phyloP scores from a whole-genome alignment of 345 rosid genomes.

The Raphanus raphanistrum region DNA sequence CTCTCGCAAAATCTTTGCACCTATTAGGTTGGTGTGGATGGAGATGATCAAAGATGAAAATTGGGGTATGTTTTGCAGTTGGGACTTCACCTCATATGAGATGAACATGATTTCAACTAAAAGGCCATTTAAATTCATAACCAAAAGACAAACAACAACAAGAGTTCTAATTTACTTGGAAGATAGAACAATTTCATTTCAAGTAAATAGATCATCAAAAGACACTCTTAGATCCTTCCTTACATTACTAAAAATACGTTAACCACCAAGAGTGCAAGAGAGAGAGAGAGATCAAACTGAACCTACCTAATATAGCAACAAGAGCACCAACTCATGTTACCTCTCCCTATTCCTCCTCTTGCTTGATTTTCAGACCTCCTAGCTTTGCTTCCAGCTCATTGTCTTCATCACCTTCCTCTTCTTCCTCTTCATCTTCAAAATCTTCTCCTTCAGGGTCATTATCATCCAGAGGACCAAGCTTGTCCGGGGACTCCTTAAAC shows the following conservation, averaged over 20 bases:
- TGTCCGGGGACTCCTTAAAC: slow-evolving; percentile 50
- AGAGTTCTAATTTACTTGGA: neutral
- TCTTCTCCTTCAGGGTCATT: slow-evolving; percentile 84
- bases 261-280: slow-evolving; percentile 8
- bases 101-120: slow-evolving; percentile 24
- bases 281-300: slow-evolving; percentile 17
- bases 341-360: slow-evolving; percentile 41
- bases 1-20: no score
- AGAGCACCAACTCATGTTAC: neutral
- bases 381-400: slow-evolving; percentile 72
- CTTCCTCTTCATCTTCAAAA: slow-evolving; percentile 61
- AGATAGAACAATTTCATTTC: neutral
- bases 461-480: slow-evolving; percentile 74
- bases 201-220: slow-evolving; percentile 4
- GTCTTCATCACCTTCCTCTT: slow-evolving; percentile 58
- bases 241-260: slow-evolving; percentile 17
- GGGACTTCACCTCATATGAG: neutral
- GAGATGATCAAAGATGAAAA: no score
- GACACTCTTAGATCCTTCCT: slow-evolving; percentile 9
- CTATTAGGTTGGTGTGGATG: no score
- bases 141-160: slow-evolving; percentile 6
- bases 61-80: no score
- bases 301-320: slow-evolving; percentile 31
- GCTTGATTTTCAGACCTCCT: slow-evolving; percentile 63
- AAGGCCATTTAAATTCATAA: slow-evolving; percentile 9